These are phyloP conservation scores for Monascus ruber DNA, from an alignment of 2,329 filamentous ascomycete species.

Conservation along the genomic window DNA sequence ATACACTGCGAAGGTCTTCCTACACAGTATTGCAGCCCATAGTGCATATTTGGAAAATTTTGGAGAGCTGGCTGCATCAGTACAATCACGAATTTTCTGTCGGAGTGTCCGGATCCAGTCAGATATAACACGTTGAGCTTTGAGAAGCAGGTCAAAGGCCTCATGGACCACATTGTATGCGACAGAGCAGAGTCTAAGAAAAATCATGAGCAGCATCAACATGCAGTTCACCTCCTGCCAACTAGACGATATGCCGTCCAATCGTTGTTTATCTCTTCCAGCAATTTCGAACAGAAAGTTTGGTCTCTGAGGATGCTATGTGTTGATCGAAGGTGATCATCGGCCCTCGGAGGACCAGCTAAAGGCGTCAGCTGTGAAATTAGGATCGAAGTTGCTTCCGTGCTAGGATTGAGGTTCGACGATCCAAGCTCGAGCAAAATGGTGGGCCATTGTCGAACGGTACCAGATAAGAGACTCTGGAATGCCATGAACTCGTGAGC, in stretches of 20 bases:
- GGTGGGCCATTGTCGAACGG: constrained; percentile 35
- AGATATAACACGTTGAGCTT: constrained; percentile 1
- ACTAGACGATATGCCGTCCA: constrained; percentile 39
- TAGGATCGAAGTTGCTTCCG: constrained; percentile 38
- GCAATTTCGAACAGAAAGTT: background rate
- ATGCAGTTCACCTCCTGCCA: constrained; percentile 51
- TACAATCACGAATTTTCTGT: constrained; percentile 31
- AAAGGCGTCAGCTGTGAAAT: constrained; percentile 45
- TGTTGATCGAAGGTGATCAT: constrained; percentile 30
- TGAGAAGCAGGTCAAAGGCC: constrained; percentile 42
- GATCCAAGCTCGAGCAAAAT: constrained; percentile 42
- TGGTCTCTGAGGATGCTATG: constrained; percentile 42
- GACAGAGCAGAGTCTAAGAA: constrained; percentile 17
- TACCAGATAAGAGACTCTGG: constrained; percentile 35
- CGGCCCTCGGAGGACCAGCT: constrained; percentile 37
- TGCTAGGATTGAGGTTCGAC: constrained; percentile 50
- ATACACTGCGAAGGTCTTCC: constrained; percentile 31
- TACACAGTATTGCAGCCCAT: constrained; percentile 47
- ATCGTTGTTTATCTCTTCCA: constrained; percentile 39
- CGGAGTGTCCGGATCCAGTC: constrained; percentile 23
- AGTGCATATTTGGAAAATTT: constrained; percentile 34
- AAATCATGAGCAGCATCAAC: constrained; percentile 44
- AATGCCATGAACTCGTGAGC: constrained; percentile 40
- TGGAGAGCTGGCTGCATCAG: constrained; percentile 21
- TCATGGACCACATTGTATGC: constrained; percentile 34